A percentile compares a stretch with the other conserved stretches of the same genome.
phyloP scores from a whole-genome alignment of 2,329 filamentous ascomycete genomes.

The Aspergillus brasiliensis region DNA sequence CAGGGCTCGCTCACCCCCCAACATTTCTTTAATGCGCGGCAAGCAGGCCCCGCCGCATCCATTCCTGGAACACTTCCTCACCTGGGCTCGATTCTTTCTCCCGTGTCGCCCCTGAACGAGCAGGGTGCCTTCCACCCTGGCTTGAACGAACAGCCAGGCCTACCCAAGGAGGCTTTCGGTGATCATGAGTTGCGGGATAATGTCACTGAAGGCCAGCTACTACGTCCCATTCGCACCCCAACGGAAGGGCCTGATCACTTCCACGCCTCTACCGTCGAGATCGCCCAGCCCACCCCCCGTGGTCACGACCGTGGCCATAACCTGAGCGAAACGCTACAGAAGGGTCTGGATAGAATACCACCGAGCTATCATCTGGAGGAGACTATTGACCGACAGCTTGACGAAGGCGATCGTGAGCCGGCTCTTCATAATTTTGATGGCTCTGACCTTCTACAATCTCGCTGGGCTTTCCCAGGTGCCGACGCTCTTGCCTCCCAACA shows the following conservation, averaged over 20 bases:
- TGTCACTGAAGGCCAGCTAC: conserved; percentile 24
- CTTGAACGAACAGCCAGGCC: conserved; percentile 23
- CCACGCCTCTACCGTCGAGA: conserved; percentile 50
- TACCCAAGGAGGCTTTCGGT: conserved; percentile 29
- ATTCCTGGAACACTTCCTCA: conserved; percentile 47
- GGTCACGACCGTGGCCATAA: conserved; percentile 65
- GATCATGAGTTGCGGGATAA: conserved; percentile 34
- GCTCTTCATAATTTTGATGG: conserved; percentile 27
- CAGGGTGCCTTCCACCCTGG: conserved; percentile 43
- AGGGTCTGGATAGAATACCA: conserved; percentile 66
- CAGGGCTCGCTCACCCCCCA: conserved; percentile 44
- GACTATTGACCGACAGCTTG: conserved; percentile 74
- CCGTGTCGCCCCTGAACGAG: conserved; percentile 64
- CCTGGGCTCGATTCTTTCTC: conserved; percentile 58
- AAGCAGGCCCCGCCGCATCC: conserved; percentile 60
- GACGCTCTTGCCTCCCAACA: conserved; percentile 28
- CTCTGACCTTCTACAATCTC: conserved; percentile 36
- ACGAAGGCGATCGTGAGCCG: conserved; percentile 67
- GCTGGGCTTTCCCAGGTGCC: conserved; percentile 41
- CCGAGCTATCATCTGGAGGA: conserved; percentile 84
- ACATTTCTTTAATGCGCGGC: conserved; percentile 46
- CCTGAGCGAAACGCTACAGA: conserved; percentile 75
- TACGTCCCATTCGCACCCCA: conserved; percentile 34
- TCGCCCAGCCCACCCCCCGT: conserved; percentile 63
- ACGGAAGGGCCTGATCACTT: conserved; percentile 43